Percentiles rank a stretch among this genome's conserved stretches.
These are phyloP conservation scores for Nicotiana undulata DNA, from an alignment of 257 asterid genomes.

Conservation along the genomic window DNA sequence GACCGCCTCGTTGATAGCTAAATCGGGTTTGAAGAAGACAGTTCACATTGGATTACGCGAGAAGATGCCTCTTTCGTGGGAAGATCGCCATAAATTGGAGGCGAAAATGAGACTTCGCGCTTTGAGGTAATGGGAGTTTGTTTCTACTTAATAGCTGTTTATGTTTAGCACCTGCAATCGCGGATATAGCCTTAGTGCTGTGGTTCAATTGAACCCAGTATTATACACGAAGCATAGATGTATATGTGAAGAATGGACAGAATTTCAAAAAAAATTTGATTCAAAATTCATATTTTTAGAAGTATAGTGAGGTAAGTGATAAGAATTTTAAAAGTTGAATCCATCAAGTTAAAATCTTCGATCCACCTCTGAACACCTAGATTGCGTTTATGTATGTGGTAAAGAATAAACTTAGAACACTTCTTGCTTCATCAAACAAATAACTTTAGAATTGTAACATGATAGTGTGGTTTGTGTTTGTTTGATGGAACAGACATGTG, in stretches of 20 bases:
- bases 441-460: background rate
- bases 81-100: constrained; percentile 76
- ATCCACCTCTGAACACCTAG: background rate
- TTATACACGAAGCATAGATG: no score
- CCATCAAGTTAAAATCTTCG: no score
- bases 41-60: constrained; percentile 60
- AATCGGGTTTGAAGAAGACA: constrained; percentile 52
- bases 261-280: no score
- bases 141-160: background rate
- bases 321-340: no score
- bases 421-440: background rate
- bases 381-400: background rate
- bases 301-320: no score
- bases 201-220: no score
- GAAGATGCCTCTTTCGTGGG: constrained; percentile 84
- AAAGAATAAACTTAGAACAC: background rate
- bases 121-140: constrained; percentile 46
- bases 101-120: constrained; percentile 79
- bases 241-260: no score
- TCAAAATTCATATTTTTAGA: no score
- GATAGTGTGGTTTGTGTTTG: background rate
- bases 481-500: constrained; percentile 46
- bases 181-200: background rate
- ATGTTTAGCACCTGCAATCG: background rate
- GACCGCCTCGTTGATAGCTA: constrained; percentile 61